A percentile compares a stretch with the other conserved stretches of the same genome.
Conservation (phyloP, 495 filamentous ascomycete genomes). For the Letharia columbiana region DNA sequence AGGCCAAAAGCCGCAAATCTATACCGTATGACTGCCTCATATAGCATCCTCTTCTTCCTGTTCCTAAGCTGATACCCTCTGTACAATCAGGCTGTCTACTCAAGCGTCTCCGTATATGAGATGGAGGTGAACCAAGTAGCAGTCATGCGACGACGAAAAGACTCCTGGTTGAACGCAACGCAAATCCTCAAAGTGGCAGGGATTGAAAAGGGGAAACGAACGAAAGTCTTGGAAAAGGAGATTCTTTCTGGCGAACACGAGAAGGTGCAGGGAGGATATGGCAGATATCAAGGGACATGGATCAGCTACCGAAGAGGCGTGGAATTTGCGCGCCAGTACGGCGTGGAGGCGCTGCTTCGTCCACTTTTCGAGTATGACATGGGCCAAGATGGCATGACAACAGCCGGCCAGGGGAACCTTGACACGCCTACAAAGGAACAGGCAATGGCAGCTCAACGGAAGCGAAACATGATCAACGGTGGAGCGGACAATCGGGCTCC, state of each 20-base stretch:
- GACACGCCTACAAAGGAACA: conserved; percentile 99
- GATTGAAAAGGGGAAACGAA: conserved; percentile 92
- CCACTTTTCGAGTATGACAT: conserved; percentile 86
- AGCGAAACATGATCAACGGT: conserved; percentile 71
- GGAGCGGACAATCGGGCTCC: conserved; percentile 57
- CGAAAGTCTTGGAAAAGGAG: conserved; percentile 95
- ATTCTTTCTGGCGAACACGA: conserved; percentile 93
- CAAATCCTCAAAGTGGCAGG: conserved; percentile 94
- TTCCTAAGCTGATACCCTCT: conserved; percentile 6
- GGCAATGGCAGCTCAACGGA: conserved; percentile 94
- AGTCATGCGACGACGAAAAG: conserved; percentile 86
- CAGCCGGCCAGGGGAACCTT: conserved; percentile 50
- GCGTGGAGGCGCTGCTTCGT: conserved; percentile 76
- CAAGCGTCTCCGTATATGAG: conserved; percentile 89
- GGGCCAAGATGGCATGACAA: conserved; percentile 61
- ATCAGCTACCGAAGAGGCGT: conserved; percentile 84
- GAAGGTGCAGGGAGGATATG: conserved; percentile 97
- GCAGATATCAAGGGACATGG: conserved; percentile 98
- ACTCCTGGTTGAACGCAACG: conserved; percentile 91
- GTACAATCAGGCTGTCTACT: conserved; percentile 70
- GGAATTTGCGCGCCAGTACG: conserved; percentile 88
- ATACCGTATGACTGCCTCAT: conserved; percentile 50
- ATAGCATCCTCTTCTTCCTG: conserved; percentile 16
- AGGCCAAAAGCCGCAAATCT: conserved; percentile 63
- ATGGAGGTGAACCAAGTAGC: conserved; percentile 89